phyloP scores from a whole-genome alignment of 192 early-diverging fungal genomes.

The Backusella liffmaniae region DNA sequence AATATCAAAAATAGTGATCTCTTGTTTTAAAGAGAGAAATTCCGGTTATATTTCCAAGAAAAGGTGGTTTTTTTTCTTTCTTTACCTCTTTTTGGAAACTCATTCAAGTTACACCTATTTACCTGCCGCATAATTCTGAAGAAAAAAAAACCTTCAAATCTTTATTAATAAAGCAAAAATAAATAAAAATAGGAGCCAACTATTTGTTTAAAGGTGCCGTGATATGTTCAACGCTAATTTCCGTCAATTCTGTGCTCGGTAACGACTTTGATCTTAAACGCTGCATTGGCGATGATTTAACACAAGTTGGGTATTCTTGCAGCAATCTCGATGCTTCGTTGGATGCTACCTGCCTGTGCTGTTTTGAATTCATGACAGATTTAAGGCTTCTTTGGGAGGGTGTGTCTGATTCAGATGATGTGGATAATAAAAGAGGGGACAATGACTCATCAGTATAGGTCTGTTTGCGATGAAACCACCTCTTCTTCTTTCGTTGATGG shows the following conservation, averaged over 20 bases:
- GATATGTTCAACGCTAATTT: neutral
- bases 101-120: no score
- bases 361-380: neutral
- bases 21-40: no score
- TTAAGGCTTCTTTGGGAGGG: slow-evolving; percentile 3
- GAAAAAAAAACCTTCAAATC: no score
- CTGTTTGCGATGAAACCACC: slow-evolving; percentile 1
- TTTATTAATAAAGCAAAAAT: no score
- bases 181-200: no score
- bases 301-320: neutral
- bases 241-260: neutral
- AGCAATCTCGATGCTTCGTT: neutral
- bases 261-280: slow-evolving; percentile 6
- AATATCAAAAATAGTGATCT: no score
- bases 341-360: neutral
- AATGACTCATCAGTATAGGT: neutral
- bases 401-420: neutral
- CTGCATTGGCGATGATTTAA: neutral
- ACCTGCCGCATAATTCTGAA: no score
- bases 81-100: no score
- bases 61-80: no score
- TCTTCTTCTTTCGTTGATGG: neutral
- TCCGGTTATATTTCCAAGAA: no score
- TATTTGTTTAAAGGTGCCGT: neutral
- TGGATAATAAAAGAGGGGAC: neutral